These are phyloP conservation scores for Nitzschia palea DNA, from an alignment of 108 stramenopile species.

Conservation along the genomic window DNA sequence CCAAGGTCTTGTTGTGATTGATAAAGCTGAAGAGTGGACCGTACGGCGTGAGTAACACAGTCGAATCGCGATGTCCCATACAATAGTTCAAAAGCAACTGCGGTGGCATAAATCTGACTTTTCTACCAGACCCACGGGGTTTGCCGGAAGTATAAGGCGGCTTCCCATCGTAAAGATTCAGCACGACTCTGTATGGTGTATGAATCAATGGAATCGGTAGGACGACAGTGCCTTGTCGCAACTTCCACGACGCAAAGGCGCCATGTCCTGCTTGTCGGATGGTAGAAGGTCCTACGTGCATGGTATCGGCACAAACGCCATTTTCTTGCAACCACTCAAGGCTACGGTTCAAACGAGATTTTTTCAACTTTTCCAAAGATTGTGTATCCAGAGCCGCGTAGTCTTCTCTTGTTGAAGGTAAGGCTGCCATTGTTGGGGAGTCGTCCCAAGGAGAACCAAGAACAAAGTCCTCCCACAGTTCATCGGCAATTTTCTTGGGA, in stretches of 20 bases:
- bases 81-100: conserved; percentile 72
- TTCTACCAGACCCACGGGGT: background rate
- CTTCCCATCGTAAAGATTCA: conserved; percentile 36
- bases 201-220: conserved; percentile 55
- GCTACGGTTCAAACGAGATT: conserved; percentile 14
- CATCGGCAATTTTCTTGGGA: background rate
- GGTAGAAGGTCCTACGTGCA: conserved; percentile 41
- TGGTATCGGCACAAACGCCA: conserved; percentile 48
- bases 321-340: conserved; percentile 40
- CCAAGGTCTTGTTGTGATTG: conserved; percentile 57
- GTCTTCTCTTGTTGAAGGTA: conserved; percentile 24
- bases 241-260: conserved; percentile 47
- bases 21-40: conserved; percentile 64
- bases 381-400: conserved; percentile 14
- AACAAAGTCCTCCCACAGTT: conserved; percentile 31
- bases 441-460: conserved; percentile 13
- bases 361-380: conserved; percentile 12
- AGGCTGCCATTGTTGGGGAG: conserved; percentile 31
- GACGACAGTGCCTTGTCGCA: conserved; percentile 39
- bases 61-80: conserved; percentile 58
- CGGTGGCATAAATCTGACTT: background rate
- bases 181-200: conserved; percentile 27
- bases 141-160: background rate
- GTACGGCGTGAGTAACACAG: conserved; percentile 60
- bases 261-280: conserved; percentile 48